Percentiles rank a stretch among this genome's conserved stretches.
Evolutionary conservation across 371 early-diverging fungal species (phyloP).

Genomic region (Mucor circinelloides): DNA sequence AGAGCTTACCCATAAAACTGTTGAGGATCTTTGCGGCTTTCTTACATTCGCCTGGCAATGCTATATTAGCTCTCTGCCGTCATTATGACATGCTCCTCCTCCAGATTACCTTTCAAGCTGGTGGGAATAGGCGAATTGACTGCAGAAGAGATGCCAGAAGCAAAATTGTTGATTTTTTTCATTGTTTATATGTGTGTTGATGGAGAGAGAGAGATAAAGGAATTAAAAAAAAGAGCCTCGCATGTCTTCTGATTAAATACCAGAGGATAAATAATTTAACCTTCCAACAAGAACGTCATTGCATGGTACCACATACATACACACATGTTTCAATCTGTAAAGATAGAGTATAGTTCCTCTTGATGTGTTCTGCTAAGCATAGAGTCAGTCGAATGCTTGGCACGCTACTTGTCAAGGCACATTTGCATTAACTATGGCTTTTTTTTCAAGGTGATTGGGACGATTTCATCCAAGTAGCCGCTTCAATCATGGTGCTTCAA

Average conservation of each 20-base stretch:
- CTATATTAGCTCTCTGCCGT: not conserved
- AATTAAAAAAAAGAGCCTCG: not conserved
- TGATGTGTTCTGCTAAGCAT: too few species aligned
- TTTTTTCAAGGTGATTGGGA: too few species aligned
- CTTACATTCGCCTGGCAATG: conserved; percentile 64
- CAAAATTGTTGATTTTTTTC: conserved; percentile 26
- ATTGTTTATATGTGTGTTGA: not conserved
- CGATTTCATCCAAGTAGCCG: too few species aligned
- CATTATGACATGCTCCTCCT: not conserved
- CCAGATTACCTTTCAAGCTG: conserved; percentile 50
- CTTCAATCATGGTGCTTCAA: too few species aligned
- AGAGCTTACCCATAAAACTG: conserved; percentile 63
- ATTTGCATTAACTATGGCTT: too few species aligned
- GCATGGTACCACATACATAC: not conserved
- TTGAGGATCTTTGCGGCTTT: conserved; percentile 80
- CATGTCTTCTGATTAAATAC: not conserved
- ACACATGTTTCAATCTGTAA: not conserved
- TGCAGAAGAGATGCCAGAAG: conserved; percentile 18
- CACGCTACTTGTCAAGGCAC: too few species aligned
- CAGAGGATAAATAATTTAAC: not conserved
- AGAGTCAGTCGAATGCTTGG: too few species aligned
- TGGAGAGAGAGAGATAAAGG: not conserved
- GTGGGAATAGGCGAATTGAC: conserved; percentile 68
- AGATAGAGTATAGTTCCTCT: not conserved
- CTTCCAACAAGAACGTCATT: not conserved